These are phyloP conservation scores for Rhizophlyctis rosea DNA, from an alignment of 192 early-diverging fungal genomes.

Conservation along the genomic window DNA sequence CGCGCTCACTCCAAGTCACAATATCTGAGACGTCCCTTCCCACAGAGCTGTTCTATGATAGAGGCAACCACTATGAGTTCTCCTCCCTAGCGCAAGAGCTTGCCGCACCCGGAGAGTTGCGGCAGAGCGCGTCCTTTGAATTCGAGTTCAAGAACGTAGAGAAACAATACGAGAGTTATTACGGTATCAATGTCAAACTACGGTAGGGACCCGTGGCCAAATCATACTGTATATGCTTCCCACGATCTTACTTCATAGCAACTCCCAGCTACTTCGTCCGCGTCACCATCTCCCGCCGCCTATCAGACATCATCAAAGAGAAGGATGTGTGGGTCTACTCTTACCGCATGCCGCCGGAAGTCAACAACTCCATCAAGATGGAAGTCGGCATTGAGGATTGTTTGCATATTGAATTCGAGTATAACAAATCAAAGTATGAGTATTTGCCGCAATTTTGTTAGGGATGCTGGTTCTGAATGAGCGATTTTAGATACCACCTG, in stretches of 20 bases:
- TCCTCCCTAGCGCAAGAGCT: constrained; percentile 89
- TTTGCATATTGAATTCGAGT: constrained; percentile 99
- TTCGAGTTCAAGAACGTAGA: constrained; percentile 99
- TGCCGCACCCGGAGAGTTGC: constrained; percentile 88
- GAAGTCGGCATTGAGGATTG: constrained; percentile 99
- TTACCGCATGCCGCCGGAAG: constrained; percentile 87
- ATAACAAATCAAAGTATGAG: constrained; percentile 93
- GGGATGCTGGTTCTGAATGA: constrained; percentile 9
- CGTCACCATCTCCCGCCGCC: constrained; percentile 80
- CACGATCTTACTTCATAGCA: background rate
- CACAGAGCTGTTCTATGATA: constrained; percentile 90
- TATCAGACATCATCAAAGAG: constrained; percentile 85
- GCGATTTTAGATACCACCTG: constrained; percentile 77
- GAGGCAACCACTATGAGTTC: constrained; percentile 95
- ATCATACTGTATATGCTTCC: background rate
- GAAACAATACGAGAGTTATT: constrained; percentile 98
- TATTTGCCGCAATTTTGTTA: too few relatives aligned
- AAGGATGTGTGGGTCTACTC: constrained; percentile 99
- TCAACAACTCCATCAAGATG: constrained; percentile 98
- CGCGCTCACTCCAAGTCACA: background rate
- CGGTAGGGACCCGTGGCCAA: constrained; percentile 44
- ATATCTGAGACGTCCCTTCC: too few relatives aligned
- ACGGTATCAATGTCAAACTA: constrained; percentile 97
- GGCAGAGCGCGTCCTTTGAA: constrained; percentile 72
- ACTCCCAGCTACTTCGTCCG: constrained; percentile 83